Conservation (phyloP, 805 yeast genomes). For the Metschnikowia dekortorum region DNA sequence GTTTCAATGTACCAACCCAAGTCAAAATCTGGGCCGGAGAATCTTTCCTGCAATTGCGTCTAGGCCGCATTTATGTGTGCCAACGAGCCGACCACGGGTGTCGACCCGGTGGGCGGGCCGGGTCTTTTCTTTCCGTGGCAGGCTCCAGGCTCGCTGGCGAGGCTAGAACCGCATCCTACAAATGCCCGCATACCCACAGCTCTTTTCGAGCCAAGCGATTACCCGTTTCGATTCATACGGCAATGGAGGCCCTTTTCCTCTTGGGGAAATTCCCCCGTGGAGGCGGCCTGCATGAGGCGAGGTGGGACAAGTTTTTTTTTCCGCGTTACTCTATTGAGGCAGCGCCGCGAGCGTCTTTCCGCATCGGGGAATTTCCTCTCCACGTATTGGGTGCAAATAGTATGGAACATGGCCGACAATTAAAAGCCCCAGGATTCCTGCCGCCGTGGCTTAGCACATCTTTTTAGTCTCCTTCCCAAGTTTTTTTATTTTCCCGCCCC, state of each 20-base stretch:
- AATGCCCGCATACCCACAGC: neutral
- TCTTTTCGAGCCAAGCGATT: neutral
- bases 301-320: neutral
- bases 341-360: constrained; percentile 8
- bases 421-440: constrained; percentile 5
- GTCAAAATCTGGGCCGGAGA: no score
- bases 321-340: constrained; percentile 7
- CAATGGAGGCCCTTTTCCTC: neutral
- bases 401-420: neutral
- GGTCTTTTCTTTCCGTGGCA: no score
- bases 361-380: constrained; percentile 9
- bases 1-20: neutral
- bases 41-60: no score
- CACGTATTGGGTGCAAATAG: constrained; percentile 14
- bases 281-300: neutral
- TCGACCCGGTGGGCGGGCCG: no score
- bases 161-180: neutral
- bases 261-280: neutral
- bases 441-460: constrained; percentile 7
- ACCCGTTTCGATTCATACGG: neutral
- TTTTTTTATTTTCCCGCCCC: neutral
- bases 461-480: neutral
- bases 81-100: no score
- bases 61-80: no score
- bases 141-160: no score